These are phyloP conservation scores for Ogataea dorogensis DNA, from an alignment of 805 yeast species.

Conservation along the genomic window DNA sequence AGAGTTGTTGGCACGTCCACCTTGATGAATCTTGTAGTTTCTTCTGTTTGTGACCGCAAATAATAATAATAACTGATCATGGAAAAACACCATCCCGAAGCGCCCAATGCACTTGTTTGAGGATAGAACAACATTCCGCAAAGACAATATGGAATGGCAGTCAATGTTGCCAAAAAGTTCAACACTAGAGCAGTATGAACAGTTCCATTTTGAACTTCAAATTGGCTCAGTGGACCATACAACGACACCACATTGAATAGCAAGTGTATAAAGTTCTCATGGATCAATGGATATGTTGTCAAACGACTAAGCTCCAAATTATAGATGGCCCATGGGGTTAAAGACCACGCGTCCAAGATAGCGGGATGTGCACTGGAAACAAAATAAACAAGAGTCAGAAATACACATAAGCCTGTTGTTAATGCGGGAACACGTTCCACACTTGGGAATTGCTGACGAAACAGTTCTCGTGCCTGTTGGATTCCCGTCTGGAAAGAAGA, in stretches of 20 bases:
- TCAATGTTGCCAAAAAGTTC: conserved; percentile 64
- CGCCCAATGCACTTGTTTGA: conserved; percentile 55
- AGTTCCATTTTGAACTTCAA: conserved; percentile 77
- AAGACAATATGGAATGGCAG: conserved; percentile 63
- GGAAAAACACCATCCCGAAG: conserved; percentile 74
- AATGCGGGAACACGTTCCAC: conserved; percentile 41
- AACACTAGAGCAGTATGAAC: conserved; percentile 80
- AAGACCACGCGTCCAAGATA: conserved; percentile 41
- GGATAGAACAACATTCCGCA: conserved; percentile 53
- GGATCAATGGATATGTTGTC: conserved; percentile 75
- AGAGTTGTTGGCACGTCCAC: conserved; percentile 55
- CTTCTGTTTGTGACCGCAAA: conserved; percentile 24
- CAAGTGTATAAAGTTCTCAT: conserved; percentile 60
- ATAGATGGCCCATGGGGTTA: conserved; percentile 57
- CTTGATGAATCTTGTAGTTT: conserved; percentile 14
- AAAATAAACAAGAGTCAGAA: conserved; percentile 46
- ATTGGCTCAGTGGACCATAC: conserved; percentile 57
- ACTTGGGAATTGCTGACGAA: conserved; percentile 3
- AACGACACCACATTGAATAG: conserved; percentile 56
- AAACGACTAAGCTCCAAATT: conserved; percentile 47
- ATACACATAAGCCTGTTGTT: conserved; percentile 58
- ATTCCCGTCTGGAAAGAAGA: conserved; percentile 3
- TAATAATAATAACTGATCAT: conserved; percentile 62
- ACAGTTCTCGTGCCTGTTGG: neutral
- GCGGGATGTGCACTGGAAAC: conserved; percentile 30